Conservation (phyloP, 805 yeast species). For the Kluyveromyces nonfermentans region DNA sequence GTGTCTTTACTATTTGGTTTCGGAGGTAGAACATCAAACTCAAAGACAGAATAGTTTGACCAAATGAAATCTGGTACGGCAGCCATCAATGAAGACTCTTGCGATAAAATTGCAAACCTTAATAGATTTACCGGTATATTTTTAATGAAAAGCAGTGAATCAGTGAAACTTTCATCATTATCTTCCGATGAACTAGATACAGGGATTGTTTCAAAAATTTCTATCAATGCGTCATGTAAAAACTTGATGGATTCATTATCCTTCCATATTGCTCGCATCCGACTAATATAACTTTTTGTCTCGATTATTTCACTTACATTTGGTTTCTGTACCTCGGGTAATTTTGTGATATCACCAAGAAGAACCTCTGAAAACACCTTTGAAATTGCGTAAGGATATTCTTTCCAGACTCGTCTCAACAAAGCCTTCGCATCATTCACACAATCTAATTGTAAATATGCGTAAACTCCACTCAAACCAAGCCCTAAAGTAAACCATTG, state of each 20-base stretch:
- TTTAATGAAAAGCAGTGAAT: conserved; percentile 18
- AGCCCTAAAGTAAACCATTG: conserved; percentile 70
- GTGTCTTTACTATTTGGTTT: conserved; percentile 27
- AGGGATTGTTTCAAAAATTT: conserved; percentile 14
- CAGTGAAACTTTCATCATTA: background rate
- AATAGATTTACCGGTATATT: conserved; percentile 50
- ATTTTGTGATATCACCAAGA: conserved; percentile 12
- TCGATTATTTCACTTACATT: conserved; percentile 17
- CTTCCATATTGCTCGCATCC: conserved; percentile 50
- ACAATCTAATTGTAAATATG: conserved; percentile 40
- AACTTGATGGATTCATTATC: conserved; percentile 39
- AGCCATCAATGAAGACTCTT: conserved; percentile 64
- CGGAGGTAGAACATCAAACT: conserved; percentile 70
- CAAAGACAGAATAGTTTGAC: conserved; percentile 52
- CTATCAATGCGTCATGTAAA: conserved; percentile 35
- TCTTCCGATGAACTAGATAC: conserved; percentile 4
- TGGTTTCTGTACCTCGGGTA: conserved; percentile 17
- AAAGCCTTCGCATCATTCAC: conserved; percentile 37
- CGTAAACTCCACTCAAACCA: conserved; percentile 55
- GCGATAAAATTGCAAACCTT: conserved; percentile 60
- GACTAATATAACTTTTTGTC: conserved; percentile 48
- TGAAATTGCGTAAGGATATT: conserved; percentile 44
- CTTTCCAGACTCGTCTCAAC: conserved; percentile 40
- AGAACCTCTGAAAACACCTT: conserved; percentile 17
- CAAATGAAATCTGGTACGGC: conserved; percentile 54